Base-by-base conservation (phyloP, 2,329 filamentous ascomycete species). In the Thermothelomyces thermophilus region DNA sequence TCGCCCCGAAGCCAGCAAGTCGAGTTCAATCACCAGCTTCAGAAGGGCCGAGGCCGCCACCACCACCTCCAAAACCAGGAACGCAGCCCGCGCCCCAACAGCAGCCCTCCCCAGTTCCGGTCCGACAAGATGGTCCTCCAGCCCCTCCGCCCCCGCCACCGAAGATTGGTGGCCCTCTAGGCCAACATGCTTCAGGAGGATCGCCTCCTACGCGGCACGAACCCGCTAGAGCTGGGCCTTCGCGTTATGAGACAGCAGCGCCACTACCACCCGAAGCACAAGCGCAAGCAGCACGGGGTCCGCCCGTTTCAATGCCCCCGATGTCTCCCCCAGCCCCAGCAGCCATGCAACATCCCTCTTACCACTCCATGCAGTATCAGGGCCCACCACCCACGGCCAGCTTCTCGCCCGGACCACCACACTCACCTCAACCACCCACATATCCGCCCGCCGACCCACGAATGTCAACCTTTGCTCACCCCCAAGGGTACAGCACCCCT, bases 31-130 rank as follows among this genome's bases (percentile, higher is more conserved):
- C 60, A 56, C 69, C 57, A 10, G 60, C 58, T 41, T 57, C 57
- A 6, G 42, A 57, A 17, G 60, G 56, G 41, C 64, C 66, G 6
- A 66, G 66, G 9, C 71, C 73, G 3, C 76, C 75, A 0, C 73
- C 73, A 4, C 75, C 75, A 1, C 77, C 82, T 0, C 81, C 80
- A 1, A 83, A 83, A 46, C 68, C 68, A 3, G 66, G 65, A 9
- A 60, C 42, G 4, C 52, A 34, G 5, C 19, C n/a, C n/a, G 41
- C 48, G 4, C 19, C 66, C 61, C 71, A 54, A 54, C 59, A 50
- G 53, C 64, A 55, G 47, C 61, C 24, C 51, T 66, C 48, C 3
- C 64, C 68, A 7, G 64, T 68, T 35, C 66, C 66, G 22, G 56
- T 63, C n/a, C 62, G 62, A 41, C 58, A 63, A 8, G 58, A 63